These are phyloP conservation scores for Sugiyamaella qingdaonensis DNA, from an alignment of 805 yeast genomes.

Conservation along the genomic window DNA sequence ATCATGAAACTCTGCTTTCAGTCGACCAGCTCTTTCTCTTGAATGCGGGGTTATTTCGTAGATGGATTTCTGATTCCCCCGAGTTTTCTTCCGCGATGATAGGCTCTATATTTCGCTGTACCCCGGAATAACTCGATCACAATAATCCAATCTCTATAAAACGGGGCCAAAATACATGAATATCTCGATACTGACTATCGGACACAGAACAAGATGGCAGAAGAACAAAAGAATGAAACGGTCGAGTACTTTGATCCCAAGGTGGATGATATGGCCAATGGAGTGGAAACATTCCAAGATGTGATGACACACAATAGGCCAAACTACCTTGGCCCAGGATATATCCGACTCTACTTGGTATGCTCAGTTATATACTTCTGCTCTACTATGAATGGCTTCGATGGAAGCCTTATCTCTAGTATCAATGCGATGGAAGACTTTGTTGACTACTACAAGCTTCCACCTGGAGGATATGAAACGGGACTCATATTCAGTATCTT, in stretches of 20 bases:
- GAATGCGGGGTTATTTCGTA: too few species aligned
- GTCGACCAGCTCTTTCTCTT: too few species aligned
- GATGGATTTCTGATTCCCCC: too few species aligned
- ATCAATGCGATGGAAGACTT: not conserved
- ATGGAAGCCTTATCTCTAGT: not conserved
- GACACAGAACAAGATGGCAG: not conserved
- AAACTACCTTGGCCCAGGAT: not conserved
- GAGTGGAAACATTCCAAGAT: constrained; percentile 5
- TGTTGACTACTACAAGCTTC: not conserved
- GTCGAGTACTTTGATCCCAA: constrained; percentile 4
- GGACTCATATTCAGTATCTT: not conserved
- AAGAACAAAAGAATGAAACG: not conserved
- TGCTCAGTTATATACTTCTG: not conserved
- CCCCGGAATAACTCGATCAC: too few species aligned
- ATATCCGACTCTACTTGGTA: not conserved
- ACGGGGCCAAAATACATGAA: too few species aligned
- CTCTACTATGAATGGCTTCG: not conserved
- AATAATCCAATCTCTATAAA: too few species aligned
- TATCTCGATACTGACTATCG: too few species aligned
- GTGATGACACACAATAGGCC: not conserved
- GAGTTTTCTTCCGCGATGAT: too few species aligned
- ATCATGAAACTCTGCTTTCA: too few species aligned
- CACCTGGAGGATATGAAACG: not conserved
- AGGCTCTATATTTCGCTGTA: too few species aligned
- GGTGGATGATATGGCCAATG: not conserved